Conservation (phyloP, 2,329 filamentous ascomycete species). For the Rhynchosporium graminicola region DNA sequence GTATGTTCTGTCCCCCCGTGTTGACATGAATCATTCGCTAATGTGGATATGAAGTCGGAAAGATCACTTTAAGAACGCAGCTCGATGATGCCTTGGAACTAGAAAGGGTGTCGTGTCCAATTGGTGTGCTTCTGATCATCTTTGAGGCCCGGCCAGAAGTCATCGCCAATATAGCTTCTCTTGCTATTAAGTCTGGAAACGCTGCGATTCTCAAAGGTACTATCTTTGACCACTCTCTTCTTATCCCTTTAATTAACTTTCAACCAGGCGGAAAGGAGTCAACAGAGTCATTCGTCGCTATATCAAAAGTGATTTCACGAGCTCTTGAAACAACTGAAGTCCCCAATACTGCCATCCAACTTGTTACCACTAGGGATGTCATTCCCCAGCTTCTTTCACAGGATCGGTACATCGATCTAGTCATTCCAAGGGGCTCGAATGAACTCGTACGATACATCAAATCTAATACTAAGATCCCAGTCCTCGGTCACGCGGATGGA, state of each 20-base stretch:
- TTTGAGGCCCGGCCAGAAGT: conserved; percentile 98
- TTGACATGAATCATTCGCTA: conserved; percentile 21
- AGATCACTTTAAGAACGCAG: conserved; percentile 77
- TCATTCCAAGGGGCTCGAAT: conserved; percentile 70
- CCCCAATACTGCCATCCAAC: conserved; percentile 84
- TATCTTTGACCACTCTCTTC: neutral
- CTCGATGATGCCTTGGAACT: conserved; percentile 85
- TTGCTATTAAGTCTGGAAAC: conserved; percentile 97
- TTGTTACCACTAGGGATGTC: conserved; percentile 89
- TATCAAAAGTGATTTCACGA: conserved; percentile 79
- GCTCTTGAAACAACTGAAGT: conserved; percentile 74
- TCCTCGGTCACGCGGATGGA: conserved; percentile 93
- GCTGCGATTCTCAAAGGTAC: conserved; percentile 89
- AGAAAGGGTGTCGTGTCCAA: conserved; percentile 88
- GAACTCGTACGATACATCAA: conserved; percentile 70
- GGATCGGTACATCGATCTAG: conserved; percentile 87
- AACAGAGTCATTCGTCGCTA: conserved; percentile 89
- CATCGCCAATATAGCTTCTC: conserved; percentile 94
- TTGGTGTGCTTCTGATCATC: conserved; percentile 96
- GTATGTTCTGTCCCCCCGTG: conserved; percentile 47
- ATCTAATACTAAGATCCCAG: conserved; percentile 86
- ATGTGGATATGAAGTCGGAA: conserved; percentile 62
- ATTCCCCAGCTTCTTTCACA: conserved; percentile 85
- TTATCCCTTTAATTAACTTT: conserved; percentile 8
- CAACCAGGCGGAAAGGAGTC: conserved; percentile 83